Conservation (phyloP, 106 monocot species). For the Alisma plantagoaquatica region DNA sequence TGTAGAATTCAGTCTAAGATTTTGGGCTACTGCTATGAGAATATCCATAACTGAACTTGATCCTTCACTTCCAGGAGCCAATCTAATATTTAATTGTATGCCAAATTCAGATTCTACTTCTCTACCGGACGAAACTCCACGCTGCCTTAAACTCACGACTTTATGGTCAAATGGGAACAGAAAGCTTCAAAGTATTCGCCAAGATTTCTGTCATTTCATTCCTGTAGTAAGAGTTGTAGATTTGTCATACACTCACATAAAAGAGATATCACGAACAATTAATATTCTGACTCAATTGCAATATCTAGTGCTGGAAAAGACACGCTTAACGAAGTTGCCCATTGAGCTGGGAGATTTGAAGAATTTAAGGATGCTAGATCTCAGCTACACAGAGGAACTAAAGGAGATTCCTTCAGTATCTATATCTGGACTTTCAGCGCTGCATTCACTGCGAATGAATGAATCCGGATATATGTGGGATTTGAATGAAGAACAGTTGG, state of each 20-base stretch:
- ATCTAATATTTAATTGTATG: too few species aligned
- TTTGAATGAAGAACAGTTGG: not conserved
- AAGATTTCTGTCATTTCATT: not conserved
- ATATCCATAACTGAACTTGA: not conserved
- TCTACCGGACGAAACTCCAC: too few species aligned
- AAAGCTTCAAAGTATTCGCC: not conserved
- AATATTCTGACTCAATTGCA: not conserved
- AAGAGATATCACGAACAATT: not conserved
- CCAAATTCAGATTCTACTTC: too few species aligned
- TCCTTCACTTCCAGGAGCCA: too few species aligned
- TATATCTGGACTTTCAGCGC: not conserved
- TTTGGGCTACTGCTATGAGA: not conserved
- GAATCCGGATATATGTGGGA: not conserved
- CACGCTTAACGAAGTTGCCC: not conserved
- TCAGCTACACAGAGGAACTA: not conserved
- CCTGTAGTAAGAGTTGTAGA: not conserved
- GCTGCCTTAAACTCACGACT: not conserved
- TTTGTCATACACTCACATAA: not conserved
- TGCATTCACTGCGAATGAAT: not conserved
- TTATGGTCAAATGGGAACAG: not conserved
- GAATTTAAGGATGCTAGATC: constrained; percentile 3
- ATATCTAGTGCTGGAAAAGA: not conserved
- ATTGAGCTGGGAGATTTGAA: constrained; percentile 1
- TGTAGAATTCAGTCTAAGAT: not conserved
- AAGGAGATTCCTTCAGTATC: not conserved